Base-by-base conservation (phyloP, 2,329 filamentous ascomycete genomes). In the Dryadomyces quercus-mongolicae region DNA sequence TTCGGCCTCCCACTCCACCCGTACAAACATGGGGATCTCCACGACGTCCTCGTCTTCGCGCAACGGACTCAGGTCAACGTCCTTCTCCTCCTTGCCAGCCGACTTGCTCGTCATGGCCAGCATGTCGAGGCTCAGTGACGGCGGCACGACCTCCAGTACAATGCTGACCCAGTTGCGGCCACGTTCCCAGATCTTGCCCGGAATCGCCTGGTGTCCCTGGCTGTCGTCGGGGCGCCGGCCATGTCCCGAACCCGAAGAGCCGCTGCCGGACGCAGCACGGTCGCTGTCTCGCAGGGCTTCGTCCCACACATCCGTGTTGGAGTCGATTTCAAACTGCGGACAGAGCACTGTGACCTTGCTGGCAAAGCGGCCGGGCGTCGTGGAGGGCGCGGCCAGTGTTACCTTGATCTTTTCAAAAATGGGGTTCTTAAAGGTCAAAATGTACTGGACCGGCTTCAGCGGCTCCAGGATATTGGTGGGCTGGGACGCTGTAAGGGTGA, bases 101-200 rank as follows among this genome's bases (percentile, higher is more conserved):
- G 60, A 64, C 22, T 58, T 58, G 55, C 56, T 62, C 38, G 50
- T 55, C 55, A 58, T 49, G 1, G 61, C 60, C 40, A 69, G 64
- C 38, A 65, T 62, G 36, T 74, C 71, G 1, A 71, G 60, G 42
- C 67, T 66, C 21, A 83, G 66, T 47, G 74, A 76, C 0, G 81
- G 74, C 1, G 91, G 80, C 0, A 96, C 80, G 15, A 98, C 85
- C 67, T 98, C 93, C 25, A 98, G 75, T 20, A 96, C 87, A 12
- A 98, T 88, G 60, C 85, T 93, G 16, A 93, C 93, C 88, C 91
- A 96, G 67, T 97, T 98, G 40, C 91, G 77, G 0, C 91, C 92
- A 53, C 85, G 81, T 59, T 96, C 91, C 87, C 89, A 98, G n/a
- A 97, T 84, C 70, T 97, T 97, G 52, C 92, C 93, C 0, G 88